A percentile compares a stretch with the other conserved stretches of the same genome.
phyloP scores from a whole-genome alignment of 495 filamentous ascomycete genomes.

The Diplogelasinospora grovesii region DNA sequence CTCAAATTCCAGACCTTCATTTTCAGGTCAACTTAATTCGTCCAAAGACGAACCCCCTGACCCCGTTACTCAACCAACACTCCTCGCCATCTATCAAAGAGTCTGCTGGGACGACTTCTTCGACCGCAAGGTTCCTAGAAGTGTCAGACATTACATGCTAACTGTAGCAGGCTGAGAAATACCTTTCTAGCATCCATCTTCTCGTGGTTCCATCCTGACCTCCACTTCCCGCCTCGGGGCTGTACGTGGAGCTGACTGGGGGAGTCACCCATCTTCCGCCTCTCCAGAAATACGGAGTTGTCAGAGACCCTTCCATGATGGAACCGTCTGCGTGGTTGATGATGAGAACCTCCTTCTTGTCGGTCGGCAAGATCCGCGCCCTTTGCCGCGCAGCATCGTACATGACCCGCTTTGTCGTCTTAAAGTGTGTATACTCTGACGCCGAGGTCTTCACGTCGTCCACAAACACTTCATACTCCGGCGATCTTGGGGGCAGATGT shows the following conservation, averaged over 20 bases:
- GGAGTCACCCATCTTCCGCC: conserved; percentile 63
- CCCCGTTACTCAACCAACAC: conserved; percentile 80
- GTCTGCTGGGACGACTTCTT: conserved; percentile 47
- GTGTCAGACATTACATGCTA: conserved; percentile 1
- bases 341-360: conserved; percentile 65
- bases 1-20: not conserved
- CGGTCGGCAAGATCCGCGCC: conserved; percentile 46
- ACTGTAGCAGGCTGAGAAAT: conserved; percentile 1
- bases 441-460: conserved; percentile 46
- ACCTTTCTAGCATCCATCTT: conserved; percentile 66
- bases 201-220: conserved; percentile 79
- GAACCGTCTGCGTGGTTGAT: conserved; percentile 54
- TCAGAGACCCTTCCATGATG: conserved; percentile 81
- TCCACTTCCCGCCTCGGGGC: conserved; percentile 44
- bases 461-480: conserved; percentile 46
- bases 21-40: conserved; percentile 16
- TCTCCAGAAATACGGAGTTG: conserved; percentile 73
- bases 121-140: conserved; percentile 48
- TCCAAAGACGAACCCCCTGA: conserved; percentile 62
- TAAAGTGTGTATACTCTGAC: conserved; percentile 65
- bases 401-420: conserved; percentile 60
- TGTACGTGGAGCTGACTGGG: conserved; percentile 27
- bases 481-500: conserved; percentile 18
- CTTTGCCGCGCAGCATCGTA: conserved; percentile 60
- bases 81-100: conserved; percentile 64